These are phyloP conservation scores for Hepatocystis sp. DNA, from an alignment of 169 alveolate species.

Conservation along the genomic window DNA sequence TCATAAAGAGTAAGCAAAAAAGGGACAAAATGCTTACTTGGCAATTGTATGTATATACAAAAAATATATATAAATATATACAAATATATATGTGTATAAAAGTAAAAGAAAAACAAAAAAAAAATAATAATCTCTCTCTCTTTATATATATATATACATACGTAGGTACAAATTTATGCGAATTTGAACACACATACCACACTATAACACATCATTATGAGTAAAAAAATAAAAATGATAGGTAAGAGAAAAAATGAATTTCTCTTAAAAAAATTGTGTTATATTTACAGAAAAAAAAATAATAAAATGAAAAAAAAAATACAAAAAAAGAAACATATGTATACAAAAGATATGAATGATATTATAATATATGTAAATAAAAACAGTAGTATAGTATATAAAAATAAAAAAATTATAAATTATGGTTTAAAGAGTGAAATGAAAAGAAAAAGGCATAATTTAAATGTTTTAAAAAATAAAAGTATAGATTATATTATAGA, in stretches of 20 bases:
- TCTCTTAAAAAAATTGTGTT: constrained; percentile 37
- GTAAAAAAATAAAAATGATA: constrained; percentile 1
- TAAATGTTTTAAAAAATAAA: constrained; percentile 5
- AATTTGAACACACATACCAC: not conserved
- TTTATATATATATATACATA: too few relatives aligned
- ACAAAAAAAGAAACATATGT: constrained; percentile 12
- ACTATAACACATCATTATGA: too few relatives aligned
- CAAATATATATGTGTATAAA: too few relatives aligned
- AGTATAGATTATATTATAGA: too few relatives aligned
- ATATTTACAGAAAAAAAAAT: constrained; percentile 9
- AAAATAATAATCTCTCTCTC: too few relatives aligned
- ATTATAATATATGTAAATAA: not conserved
- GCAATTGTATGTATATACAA: too few relatives aligned
- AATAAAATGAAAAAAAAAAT: constrained; percentile 2
- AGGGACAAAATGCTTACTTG: too few relatives aligned
- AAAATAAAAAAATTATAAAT: constrained; percentile 12
- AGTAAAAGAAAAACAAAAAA: too few relatives aligned
- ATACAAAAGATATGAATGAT: not conserved
- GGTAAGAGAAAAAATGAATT: constrained; percentile 5
- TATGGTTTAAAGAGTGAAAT: constrained; percentile 11
- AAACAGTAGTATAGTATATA: not conserved
- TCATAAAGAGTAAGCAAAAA: too few relatives aligned
- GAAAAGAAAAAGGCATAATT: constrained; percentile 1
- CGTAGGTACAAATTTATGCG: not conserved
- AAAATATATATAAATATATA: too few relatives aligned